Evolutionary conservation across 2,329 filamentous ascomycete species (phyloP), one percentile per base, ranked within the genome.

Genomic region (Colletotrichum magnum): DNA sequence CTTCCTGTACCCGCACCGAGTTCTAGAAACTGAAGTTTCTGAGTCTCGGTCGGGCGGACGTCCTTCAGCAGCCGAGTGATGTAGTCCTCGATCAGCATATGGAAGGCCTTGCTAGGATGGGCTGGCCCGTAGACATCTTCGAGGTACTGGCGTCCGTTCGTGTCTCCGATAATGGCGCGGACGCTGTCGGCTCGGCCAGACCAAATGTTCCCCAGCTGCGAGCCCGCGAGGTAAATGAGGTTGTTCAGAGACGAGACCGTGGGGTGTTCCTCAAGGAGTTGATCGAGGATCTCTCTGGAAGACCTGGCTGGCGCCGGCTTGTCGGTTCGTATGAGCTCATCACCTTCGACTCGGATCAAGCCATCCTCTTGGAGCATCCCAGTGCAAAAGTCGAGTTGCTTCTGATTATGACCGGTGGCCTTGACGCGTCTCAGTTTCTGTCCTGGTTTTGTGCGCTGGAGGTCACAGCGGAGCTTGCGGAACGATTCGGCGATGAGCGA

Each of bases 91-190:
- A 66, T 66, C 5, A 66, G 28, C 3, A 60, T 66, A 28, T 66
- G 63, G 32, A 66, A 66, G 6, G 63, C 63, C 16, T 61, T 66
- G 57, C 63, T 66, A 15, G 63, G 63, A 10, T 66, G 63, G 2
- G 63, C 63, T 1, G 57, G 56, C 5, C 63, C 63, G 5, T 66
- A 66, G 6, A 66, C 59, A 21, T 66, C 63, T 56, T 66, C 63
- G 3, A 66, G 57, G 32, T 66, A 66, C 50, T 66, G 36, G 6
- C 63, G 63, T 9, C 63, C 63, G 2, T 61, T 41, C 39, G 63
- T 57, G 9, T 57, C 53, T 5, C 63, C 63, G 28, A 66, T 54
- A 16, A 66, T 66, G 4, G 63, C 59, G 24, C 63, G 32, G 32
- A 66, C 57, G 7, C 63, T 56, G 13, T 66, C 63, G 3, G 50